A percentile compares a stretch with the other conserved stretches of the same genome.
Conservation (phyloP, 2,329 filamentous ascomycete genomes). For the Claviceps humidiphila region DNA sequence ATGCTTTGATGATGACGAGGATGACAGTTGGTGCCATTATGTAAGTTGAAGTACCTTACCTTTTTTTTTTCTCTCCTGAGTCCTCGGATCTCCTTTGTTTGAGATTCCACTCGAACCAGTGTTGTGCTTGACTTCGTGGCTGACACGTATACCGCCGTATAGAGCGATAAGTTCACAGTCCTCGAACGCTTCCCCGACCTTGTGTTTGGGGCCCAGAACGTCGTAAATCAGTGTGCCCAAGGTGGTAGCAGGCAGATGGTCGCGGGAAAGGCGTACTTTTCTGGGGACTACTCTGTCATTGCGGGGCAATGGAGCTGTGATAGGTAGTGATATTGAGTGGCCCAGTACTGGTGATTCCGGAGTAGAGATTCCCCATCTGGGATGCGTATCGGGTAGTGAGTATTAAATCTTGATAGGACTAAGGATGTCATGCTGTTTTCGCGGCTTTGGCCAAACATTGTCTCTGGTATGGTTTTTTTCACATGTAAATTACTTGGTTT, state of each 20-base stretch:
- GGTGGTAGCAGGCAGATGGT: neutral
- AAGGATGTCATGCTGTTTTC: no score
- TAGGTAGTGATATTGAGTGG: no score
- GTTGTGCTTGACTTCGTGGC: neutral
- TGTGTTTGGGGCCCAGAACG: neutral
- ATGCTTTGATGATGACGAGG: neutral
- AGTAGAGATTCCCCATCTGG: no score
- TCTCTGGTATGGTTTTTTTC: no score
- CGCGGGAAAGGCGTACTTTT: neutral
- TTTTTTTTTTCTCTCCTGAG: no score
- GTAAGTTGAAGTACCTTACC: no score
- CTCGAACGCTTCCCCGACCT: neutral
- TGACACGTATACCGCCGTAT: neutral
- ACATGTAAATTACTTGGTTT: no score
- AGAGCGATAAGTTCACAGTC: neutral
- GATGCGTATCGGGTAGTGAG: no score
- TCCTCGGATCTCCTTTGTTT: neutral
- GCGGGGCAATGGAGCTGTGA: neutral
- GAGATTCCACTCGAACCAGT: neutral
- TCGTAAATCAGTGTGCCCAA: neutral
- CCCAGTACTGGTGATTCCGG: no score
- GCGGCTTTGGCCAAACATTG: no score
- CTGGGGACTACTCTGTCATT: neutral
- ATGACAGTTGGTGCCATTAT: no score
- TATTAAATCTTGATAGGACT: no score